Conservation (phyloP, 2,329 filamentous ascomycete genomes). For the Chrysosporium queenslandicum region DNA sequence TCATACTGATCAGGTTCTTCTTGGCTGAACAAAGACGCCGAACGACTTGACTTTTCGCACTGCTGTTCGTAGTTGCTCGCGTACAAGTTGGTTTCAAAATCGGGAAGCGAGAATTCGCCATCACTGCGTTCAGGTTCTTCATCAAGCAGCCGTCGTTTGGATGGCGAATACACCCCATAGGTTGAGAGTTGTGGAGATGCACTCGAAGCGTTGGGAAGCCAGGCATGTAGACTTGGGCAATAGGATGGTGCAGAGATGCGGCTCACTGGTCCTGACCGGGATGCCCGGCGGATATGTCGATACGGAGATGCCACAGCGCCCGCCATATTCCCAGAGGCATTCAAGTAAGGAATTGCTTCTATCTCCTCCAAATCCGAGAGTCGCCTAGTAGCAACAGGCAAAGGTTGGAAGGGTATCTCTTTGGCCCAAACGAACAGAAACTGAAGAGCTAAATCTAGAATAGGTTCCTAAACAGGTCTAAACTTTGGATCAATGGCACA, state of each 20-base stretch:
- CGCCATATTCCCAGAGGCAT: not conserved
- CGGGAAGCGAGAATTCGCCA: not conserved
- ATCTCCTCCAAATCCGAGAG: not conserved
- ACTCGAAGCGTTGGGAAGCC: not conserved
- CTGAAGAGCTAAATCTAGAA: no score
- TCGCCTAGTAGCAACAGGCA: no score
- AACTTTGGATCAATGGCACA: no score
- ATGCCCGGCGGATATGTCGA: not conserved
- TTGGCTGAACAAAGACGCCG: not conserved
- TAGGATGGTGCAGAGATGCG: not conserved
- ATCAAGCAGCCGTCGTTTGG: not conserved
- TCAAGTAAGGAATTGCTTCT: not conserved
- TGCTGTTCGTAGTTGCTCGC: not conserved
- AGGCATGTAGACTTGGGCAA: not conserved
- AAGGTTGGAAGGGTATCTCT: not conserved
- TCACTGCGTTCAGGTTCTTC: not conserved
- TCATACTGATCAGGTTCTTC: not conserved
- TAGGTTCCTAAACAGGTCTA: no score
- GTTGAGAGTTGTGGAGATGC: not conserved
- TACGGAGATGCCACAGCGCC: not conserved
- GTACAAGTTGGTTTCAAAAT: not conserved
- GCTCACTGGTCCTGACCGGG: not conserved
- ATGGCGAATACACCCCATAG: not conserved
- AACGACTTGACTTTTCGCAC: not conserved
- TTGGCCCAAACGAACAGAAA: not conserved